Base-by-base conservation (phyloP, 495 filamentous ascomycete species). In the Aspergillus campestris region DNA sequence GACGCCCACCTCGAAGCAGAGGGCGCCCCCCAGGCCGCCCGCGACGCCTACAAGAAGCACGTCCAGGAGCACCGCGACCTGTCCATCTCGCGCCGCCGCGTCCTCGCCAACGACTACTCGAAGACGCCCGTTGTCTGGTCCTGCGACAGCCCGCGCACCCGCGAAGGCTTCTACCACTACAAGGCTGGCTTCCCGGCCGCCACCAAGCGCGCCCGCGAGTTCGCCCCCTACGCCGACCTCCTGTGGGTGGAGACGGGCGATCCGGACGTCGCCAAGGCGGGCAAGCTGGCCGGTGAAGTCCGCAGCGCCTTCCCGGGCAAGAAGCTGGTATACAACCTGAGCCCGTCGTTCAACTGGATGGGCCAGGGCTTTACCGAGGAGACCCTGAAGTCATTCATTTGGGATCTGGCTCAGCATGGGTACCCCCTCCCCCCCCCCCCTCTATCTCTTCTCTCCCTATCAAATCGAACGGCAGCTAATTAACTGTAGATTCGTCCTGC, bases 341-440 rank as follows among this genome's bases (percentile, higher is more conserved):
- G 78, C 13, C 92, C 92, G 8, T 92, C 86, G 13, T 98, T 98
- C 79, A 97, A 98, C 72, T 98, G 92, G 92, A 88, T 92, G 79
- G 80, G 77, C 24, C 89, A 97, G 64, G 92, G 92, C 24, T 98
- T 97, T 66, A 79, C 80, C 9, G 79, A 86, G 42, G 79, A 72
- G 15, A 76, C 82, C 5, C 73, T 98, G 32, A 85, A 83, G 65
- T 84, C 78, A 6, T 98, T 98, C 58, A 82, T 97, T 52, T 95
- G 91, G 91, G 92, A 97, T 63, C 76, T 98, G 31, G 92, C 88
- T 6, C 81, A 85, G 66, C 83, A 95, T 52, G 94, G 89, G 65
- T 78, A 59, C 38, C 61, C 53, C 6, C 27, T n/a, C 35, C n/a
- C 31, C 13, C 12, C 18, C 6, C n/a, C 18, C 18, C 8, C 9